Evolutionary conservation across 257 asterid species (phyloP).

Genomic region (Ocimum tenuiflorum): DNA sequence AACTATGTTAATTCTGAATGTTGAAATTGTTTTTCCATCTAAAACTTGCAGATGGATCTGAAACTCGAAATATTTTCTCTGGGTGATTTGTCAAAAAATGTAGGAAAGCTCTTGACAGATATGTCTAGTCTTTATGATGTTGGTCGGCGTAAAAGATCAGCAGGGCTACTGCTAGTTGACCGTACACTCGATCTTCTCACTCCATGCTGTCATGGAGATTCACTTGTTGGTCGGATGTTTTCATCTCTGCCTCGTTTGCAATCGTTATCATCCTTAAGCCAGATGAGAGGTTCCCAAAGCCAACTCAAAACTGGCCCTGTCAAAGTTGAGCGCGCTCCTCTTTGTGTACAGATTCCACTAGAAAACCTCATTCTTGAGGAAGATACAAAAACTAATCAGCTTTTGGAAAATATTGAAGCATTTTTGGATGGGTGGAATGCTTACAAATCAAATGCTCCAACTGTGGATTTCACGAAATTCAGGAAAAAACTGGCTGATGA

Average conservation of each 20-base stretch:
- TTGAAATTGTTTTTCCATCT: constrained; percentile 18
- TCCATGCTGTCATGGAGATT: constrained; percentile 96
- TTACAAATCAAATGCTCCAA: constrained; percentile 38
- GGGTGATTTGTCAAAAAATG: constrained; percentile 82
- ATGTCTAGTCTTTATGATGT: constrained; percentile 99
- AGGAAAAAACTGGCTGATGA: constrained; percentile 43
- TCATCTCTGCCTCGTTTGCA: constrained; percentile 69
- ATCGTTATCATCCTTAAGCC: constrained; percentile 41
- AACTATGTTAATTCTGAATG: constrained; percentile 1
- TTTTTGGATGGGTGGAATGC: constrained; percentile 77
- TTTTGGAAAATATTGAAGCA: constrained; percentile 68
- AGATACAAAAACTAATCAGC: constrained; percentile 40
- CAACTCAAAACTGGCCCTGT: constrained; percentile 43
- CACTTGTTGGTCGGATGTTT: constrained; percentile 84
- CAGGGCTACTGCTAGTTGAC: constrained; percentile 79
- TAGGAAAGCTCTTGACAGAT: constrained; percentile 87
- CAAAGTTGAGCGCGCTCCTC: constrained; percentile 61
- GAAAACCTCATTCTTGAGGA: constrained; percentile 41
- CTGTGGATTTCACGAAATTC: constrained; percentile 43
- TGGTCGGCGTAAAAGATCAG: constrained; percentile 85
- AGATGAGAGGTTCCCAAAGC: constrained; percentile 47
- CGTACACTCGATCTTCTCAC: constrained; percentile 98
- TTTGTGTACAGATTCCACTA: constrained; percentile 69
- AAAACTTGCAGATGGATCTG: constrained; percentile 88
- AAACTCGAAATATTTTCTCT: constrained; percentile 94